Percentiles rank a stretch among this genome's conserved stretches.
These are phyloP conservation scores for Chlamydomonas reinhardtii DNA, from an alignment of 163 green algal genomes.

Conservation along the genomic window DNA sequence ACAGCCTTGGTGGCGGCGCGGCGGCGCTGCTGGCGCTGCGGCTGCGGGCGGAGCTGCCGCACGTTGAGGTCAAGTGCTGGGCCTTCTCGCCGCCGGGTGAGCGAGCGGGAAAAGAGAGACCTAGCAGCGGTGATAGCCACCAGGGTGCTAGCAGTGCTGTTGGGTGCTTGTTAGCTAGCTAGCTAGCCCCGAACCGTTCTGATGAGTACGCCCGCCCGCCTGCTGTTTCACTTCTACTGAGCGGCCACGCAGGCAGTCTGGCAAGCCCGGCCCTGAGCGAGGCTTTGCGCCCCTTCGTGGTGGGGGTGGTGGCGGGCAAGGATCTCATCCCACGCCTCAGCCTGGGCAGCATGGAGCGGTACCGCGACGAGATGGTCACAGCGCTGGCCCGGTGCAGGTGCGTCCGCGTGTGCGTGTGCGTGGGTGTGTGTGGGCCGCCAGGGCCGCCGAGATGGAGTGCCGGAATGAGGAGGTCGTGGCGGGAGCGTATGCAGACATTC, in stretches of 20 bases:
- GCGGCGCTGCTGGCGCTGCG: slow-evolving; percentile 61
- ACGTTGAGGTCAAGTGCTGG: slow-evolving; percentile 64
- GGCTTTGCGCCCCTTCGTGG: slow-evolving; percentile 60
- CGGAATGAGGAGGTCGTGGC: no score
- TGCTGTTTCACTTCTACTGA: no score
- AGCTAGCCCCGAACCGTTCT: no score
- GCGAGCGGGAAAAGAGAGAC: no score
- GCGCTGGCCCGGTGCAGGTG: slow-evolving; percentile 40
- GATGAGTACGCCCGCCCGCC: no score
- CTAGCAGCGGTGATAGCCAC: no score
- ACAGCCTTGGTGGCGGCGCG: slow-evolving; percentile 78
- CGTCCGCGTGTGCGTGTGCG: background rate
- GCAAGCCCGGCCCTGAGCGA: slow-evolving; percentile 56
- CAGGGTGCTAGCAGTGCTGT: no score
- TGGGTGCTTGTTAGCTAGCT: no score
- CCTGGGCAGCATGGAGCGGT: slow-evolving; percentile 63
- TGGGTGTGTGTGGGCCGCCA: no score
- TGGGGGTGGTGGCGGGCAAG: slow-evolving; percentile 69
- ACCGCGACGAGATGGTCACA: slow-evolving; percentile 80
- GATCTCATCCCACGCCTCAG: slow-evolving; percentile 80
- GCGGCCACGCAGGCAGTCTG: slow-evolving; percentile 49
- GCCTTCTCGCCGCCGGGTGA: slow-evolving; percentile 78
- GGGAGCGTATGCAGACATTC: no score
- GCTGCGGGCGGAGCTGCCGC: slow-evolving; percentile 15
- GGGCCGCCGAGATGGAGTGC: no score